Evolutionary conservation across 805 yeast species (phyloP), one percentile per base, ranked within the genome.

Genomic region (Starmerella floris): DNA sequence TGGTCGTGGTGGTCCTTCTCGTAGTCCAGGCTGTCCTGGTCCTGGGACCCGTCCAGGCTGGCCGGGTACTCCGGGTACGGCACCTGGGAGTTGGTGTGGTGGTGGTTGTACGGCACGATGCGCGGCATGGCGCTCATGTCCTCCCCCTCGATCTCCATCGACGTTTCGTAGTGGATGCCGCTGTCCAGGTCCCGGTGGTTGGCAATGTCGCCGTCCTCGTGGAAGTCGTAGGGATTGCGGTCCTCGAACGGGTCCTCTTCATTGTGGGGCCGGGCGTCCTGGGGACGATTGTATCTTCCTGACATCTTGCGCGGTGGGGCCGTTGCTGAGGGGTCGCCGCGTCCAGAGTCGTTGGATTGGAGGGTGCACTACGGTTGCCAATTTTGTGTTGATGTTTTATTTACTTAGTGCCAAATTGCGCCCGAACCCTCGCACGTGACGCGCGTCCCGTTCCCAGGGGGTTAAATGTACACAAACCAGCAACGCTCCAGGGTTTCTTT

Each of bases 71-170:
- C 35, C 23, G 43, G 41, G 28, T 27, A 41, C 13, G 48, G 53
- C 6, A 41, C 30, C 39, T 50, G 44, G 8, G 54, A 50, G 39
- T 50, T 50, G 4, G 54, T 50, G 37, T 44, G 54, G 21, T 42
- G 43, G 39, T 50, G 53, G n/a, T 39, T 16, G 35, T 49, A 46
- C 32, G 54, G 49, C 32, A 50, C 45, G 21, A 49, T 43, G 5
- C 30, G 46, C 9, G 53, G 52, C 39, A 50, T 38, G 13, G 40
- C 41, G 16, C 17, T 23, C n/a, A 35, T 23, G 30, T 39, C 39
- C 20, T 30, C 30, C 28, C 49, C 46, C 11, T 40, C 49, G 27
- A 28, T 26, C 5, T 46, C 46, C 28, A 25, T 30, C 9, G 36
- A 20, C 5, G 17, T 37, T 21, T 23, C 36, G 31, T 27, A 35